Conservation (phyloP, 331 rosid genomes). For the Acacia pycnantha region DNA sequence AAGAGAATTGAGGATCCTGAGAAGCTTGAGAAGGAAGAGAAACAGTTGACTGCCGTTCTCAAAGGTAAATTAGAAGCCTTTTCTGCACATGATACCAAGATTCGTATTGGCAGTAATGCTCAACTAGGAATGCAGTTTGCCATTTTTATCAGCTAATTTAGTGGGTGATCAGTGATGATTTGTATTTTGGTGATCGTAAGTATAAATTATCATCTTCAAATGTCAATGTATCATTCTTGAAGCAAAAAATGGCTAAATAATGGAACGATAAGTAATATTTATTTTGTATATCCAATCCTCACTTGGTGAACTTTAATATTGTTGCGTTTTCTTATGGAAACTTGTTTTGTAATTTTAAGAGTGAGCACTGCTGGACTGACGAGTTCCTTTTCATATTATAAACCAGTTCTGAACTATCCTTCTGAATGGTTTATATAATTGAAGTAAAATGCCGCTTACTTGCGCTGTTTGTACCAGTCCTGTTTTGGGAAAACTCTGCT, state of each 20-base stretch:
- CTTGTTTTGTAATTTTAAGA: not conserved
- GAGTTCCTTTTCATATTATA: not conserved
- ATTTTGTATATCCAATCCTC: not conserved
- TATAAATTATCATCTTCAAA: not conserved
- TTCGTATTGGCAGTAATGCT: not conserved
- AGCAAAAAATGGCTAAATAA: not conserved
- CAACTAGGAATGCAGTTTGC: not conserved
- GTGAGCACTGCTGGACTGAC: not conserved
- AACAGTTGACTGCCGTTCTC: constrained; percentile 57
- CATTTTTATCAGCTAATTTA: not conserved
- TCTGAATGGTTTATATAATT: not conserved
- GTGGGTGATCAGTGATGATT: not conserved
- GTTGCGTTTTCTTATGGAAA: constrained; percentile 3
- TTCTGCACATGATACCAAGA: not conserved
- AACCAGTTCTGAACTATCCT: not conserved
- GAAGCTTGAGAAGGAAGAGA: constrained; percentile 60
- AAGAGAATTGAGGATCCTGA: constrained; percentile 34
- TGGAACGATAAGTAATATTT: not conserved
- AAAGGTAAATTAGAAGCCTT: constrained; percentile 44
- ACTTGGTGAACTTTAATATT: not conserved
- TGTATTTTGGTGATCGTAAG: not conserved
- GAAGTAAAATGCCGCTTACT: not conserved
- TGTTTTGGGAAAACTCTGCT: not conserved
- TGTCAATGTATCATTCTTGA: not conserved
- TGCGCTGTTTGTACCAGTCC: not conserved